Base-by-base conservation (phyloP, 108 stramenopile species). In the Discostella stelligeroides region DNA sequence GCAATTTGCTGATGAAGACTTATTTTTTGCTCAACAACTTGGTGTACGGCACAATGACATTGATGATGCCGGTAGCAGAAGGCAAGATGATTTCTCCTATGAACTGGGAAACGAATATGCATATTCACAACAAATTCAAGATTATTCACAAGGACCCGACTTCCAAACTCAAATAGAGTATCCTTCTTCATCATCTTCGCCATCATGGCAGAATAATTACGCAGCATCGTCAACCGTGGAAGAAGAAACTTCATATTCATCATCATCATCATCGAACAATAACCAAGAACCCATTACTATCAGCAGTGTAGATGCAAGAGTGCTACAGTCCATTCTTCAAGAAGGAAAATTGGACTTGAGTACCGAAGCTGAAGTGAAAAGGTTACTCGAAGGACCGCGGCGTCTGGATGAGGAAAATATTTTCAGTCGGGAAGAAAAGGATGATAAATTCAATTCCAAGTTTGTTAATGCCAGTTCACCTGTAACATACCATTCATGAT, bases 251-350 rank as follows among this genome's bases (percentile, higher is more conserved):
- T 24, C 47, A 47, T 27, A 24, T 20, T 7, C 17, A 27, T 41
- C 60, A 57, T 18, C 37, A 8, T 29, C 39, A 40, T 25, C 50
- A 24, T 27, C 28, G 8, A 17, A 58, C 4, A 30, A 66, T 10
- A 14, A 17, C 40, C n/a, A n/a, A n/a, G 20, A 55, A 41, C 55
- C 65, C 62, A 76, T n/a, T n/a, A n/a, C n/a, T n/a, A n/a, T 81
- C 12, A 81, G 80, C 34, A 68, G 48, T 28, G 48, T 89, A 29
- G 92, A 94, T 66, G 87, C 92, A 18, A 83, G 92, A 49, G 88
- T 94, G 1, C 63, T 94, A 8, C 84, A 85, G 73, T 79, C 77
- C 5, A 88, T 94, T 73, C 62, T 94, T 41, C 75, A 70, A 27
- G 82, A 78, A 3, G 75, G 81, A 29, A 90, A 87, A 60, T 76